Evolutionary conservation across 2,329 filamentous ascomycete species (phyloP), one percentile per base, ranked within the genome.

Genomic region (Pestalotiopsis sp.): DNA sequence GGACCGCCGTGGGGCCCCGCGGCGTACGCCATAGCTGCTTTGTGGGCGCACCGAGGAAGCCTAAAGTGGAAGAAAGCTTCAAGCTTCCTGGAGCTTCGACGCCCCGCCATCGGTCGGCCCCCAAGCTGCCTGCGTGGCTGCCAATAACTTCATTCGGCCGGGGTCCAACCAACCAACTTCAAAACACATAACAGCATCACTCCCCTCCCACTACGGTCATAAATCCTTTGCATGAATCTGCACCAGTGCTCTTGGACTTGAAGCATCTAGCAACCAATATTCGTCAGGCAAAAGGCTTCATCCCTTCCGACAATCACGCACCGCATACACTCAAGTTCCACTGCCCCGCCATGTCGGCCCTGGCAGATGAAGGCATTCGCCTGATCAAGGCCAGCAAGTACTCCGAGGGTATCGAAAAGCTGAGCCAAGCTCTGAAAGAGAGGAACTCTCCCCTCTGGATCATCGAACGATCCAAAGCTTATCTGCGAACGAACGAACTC

Each of bases 391-490:
- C 81, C 9, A 86, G 86, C 64, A 86, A 95, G 69, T 95, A 89
- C 79, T 81, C 86, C 4, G 84, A 86, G 61, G 94, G 93, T 59
- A 88, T 97, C 73, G 78, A 83, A 45, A 87, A 90, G 74, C 91
- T 92, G 71, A 92, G 91, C 7, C 80, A 83, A 52, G 93, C 93
- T 6, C 83, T 97, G 41, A 81, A 88, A 70, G 85, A 85, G 13
- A 90, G 91, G 0, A 84, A 83, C 52, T 93, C 93, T 2, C 92
- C 93, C 1, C 82, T 87, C 63, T 98, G 96, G 88, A 91, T 95
- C 71, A 88, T 96, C 71, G 90, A 92, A 72, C 93, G 95, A 23
- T 92, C 94, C 4, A 94, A 91, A 57, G 93, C 93, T 52, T 91
- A 94, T 77, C 87, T 93, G 64, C 88, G 92, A 69, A 84, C 87